Conservation (phyloP, 2,329 filamentous ascomycete species). For the Nothophaeocryptopus gaeumannii region DNA sequence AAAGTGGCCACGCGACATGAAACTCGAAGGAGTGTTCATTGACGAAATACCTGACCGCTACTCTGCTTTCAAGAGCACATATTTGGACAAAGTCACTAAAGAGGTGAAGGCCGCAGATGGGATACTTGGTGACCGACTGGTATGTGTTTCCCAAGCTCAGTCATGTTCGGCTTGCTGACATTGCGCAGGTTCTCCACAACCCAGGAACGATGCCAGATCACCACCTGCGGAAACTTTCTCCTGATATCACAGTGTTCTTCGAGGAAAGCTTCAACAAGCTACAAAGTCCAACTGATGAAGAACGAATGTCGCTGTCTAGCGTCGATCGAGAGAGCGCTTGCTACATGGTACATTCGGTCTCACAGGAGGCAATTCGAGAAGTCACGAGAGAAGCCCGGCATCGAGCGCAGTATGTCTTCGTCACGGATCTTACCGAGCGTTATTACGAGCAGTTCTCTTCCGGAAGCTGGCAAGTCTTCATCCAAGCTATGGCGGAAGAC, state of each 20-base stretch:
- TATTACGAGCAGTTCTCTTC: constrained; percentile 21
- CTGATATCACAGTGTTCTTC: constrained; percentile 18
- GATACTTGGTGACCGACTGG: constrained; percentile 6
- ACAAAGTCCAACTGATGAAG: not conserved
- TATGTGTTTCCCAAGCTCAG: not conserved
- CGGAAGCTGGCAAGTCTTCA: constrained; percentile 19
- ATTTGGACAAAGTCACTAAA: constrained; percentile 15
- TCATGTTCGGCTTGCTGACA: constrained; percentile 5
- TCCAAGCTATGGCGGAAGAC: constrained; percentile 16
- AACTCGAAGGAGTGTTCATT: constrained; percentile 27
- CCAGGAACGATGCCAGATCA: constrained; percentile 20
- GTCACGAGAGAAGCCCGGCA: constrained; percentile 15
- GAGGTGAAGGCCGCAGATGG: constrained; percentile 12
- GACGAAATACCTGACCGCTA: constrained; percentile 27
- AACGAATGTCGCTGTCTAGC: constrained; percentile 7
- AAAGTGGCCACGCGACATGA: constrained; percentile 24
- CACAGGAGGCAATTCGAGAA: constrained; percentile 10
- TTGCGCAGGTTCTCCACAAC: constrained; percentile 20
- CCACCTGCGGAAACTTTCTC: constrained; percentile 8
- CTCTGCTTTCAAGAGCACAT: constrained; percentile 12
- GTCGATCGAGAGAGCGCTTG: constrained; percentile 10
- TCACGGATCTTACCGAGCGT: constrained; percentile 15
- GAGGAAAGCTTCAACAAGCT: constrained; percentile 18
- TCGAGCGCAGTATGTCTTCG: constrained; percentile 22
- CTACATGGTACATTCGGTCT: constrained; percentile 21